Base-by-base conservation (phyloP, 2,329 filamentous ascomycete genomes). In the Pleomassaria siparia region DNA sequence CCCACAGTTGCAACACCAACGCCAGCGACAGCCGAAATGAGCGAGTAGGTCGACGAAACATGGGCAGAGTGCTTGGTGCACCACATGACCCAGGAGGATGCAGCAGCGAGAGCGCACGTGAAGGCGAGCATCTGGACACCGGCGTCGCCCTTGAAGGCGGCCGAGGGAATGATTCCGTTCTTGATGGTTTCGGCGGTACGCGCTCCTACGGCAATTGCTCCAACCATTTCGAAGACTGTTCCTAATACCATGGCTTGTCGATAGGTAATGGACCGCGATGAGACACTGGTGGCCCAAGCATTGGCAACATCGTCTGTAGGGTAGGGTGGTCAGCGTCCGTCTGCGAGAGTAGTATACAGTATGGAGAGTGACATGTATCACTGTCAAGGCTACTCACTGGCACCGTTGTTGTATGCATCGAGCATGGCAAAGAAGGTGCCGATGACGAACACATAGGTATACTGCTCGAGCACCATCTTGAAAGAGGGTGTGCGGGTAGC, bases 271-370 rank as follows among this genome's bases (percentile, higher is more conserved):
- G 88, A 91, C 44, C 88, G 76, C n/a, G 88, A 91, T 16, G 88
- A 91, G 49, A 91, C 87, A 62, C 82, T 86, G 59, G 88, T 91
- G 46, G 88, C 88, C 85, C 87, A 91, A 42, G 88, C 76, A 73
- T 92, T 92, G 64, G 88, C 88, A 47, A 92, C 88, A 86, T 91
- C 88, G 72, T 91, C 84, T 69, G n/a, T n/a, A 16, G 33, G 25
- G 16, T 30, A 3, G 44, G n/a, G n/a, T n/a, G n/a, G 47, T 65
- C 43, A 60, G 53, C 35, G 28, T 24, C 25, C 40, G 46, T 51
- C 41, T 48, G 16, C 16, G 42, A 24, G 11, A 4, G 15, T 24
- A 8, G 21, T 26, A 5, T n/a, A n/a, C n/a, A n/a, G n/a, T n/a
- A n/a, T n/a, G n/a, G n/a, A n/a, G n/a, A n/a, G n/a, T n/a, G n/a